Conservation (phyloP, 257 asterid genomes). For the Petunia secreta region DNA sequence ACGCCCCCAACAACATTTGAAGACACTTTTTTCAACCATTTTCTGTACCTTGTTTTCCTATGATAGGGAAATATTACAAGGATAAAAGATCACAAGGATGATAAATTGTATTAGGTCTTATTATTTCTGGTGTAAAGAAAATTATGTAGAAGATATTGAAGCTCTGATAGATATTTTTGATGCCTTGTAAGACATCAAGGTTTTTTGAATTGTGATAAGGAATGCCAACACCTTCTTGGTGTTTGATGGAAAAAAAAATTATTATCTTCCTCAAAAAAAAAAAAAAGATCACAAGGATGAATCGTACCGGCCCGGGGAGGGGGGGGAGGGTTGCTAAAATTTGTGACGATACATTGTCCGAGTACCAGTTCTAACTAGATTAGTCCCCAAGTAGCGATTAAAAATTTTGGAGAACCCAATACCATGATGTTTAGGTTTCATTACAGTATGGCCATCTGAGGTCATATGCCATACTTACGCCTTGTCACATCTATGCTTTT, state of each 20-base stretch:
- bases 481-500: neutral
- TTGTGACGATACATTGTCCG: neutral
- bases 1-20: neutral
- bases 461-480: conserved; percentile 4
- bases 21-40: neutral
- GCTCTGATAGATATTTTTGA: no score
- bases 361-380: neutral
- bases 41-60: neutral
- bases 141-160: no score
- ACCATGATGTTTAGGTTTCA: conserved; percentile 16
- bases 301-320: neutral
- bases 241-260: no score
- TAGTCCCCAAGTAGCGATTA: neutral
- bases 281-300: neutral
- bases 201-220: no score
- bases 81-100: neutral
- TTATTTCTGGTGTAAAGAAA: no score
- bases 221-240: no score
- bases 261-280: no score
- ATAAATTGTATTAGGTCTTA: no score
- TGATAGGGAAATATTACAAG: conserved; percentile 1
- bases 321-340: neutral
- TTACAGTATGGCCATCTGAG: conserved; percentile 15
- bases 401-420: neutral
- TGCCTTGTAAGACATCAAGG: no score